phyloP scores from a whole-genome alignment of 1,284 basidiomycete genomes.

The Neonothopanus nambi region DNA sequence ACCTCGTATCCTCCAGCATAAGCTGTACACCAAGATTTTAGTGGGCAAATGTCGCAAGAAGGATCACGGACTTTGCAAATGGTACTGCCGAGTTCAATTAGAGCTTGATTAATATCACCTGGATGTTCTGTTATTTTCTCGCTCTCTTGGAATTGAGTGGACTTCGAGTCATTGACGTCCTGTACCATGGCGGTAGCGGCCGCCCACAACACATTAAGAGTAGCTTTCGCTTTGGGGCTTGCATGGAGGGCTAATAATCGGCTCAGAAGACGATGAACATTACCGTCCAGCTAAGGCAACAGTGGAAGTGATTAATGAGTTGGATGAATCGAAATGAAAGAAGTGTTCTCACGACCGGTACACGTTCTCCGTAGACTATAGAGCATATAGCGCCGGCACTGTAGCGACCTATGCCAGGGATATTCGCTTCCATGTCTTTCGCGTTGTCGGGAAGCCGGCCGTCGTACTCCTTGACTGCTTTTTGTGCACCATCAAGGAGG shows the following conservation, averaged over 20 bases:
- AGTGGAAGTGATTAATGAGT: constrained; percentile 2
- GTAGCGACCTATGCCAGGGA: constrained; percentile 91
- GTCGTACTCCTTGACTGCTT: constrained; percentile 64
- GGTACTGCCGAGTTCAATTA: constrained; percentile 88
- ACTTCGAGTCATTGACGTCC: constrained; percentile 11
- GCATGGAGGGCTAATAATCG: constrained; percentile 83
- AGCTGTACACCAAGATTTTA: constrained; percentile 69
- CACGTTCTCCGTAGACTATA: constrained; percentile 85
- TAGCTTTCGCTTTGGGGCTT: constrained; percentile 74
- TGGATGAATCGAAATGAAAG: background rate
- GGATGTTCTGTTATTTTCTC: constrained; percentile 39
- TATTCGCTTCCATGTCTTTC: constrained; percentile 77
- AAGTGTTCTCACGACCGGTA: constrained; percentile 69
- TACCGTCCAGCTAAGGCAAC: constrained; percentile 77
- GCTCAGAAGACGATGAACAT: constrained; percentile 83
- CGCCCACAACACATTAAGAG: constrained; percentile 82
- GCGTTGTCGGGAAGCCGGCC: constrained; percentile 82
- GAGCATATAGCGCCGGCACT: constrained; percentile 89
- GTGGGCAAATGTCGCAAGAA: constrained; percentile 70
- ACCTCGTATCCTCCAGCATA: constrained; percentile 32
- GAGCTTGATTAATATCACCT: constrained; percentile 87
- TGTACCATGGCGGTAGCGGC: constrained; percentile 72
- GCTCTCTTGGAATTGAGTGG: background rate
- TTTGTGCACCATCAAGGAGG: constrained; percentile 77
- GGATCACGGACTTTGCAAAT: constrained; percentile 87